A percentile compares a stretch with the other conserved stretches of the same genome.
phyloP scores from a whole-genome alignment of 345 rosid genomes.

The Sapria himalayana region DNA sequence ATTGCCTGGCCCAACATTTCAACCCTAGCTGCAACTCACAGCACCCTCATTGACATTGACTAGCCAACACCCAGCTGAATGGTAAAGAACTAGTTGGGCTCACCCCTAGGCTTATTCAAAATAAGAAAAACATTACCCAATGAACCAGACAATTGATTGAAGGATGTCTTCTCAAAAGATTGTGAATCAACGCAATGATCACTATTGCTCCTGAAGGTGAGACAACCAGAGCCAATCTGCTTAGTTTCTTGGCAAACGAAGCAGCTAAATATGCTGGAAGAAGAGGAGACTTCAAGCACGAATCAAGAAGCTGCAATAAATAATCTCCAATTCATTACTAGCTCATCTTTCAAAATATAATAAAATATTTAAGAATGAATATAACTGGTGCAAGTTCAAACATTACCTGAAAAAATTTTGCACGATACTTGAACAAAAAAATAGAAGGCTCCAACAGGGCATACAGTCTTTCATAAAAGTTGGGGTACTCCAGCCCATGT shows the following conservation, averaged over 20 bases:
- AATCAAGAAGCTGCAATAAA: conserved; percentile 67
- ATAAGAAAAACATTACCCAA: no score
- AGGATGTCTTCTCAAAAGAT: conserved; percentile 75
- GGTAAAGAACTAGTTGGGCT: no score
- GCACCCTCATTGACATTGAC: no score
- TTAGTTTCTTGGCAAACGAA: conserved; percentile 73
- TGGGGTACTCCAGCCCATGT: conserved; percentile 77
- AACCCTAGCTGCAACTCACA: no score
- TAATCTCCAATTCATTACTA: no score
- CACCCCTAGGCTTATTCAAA: no score
- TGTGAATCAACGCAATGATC: conserved; percentile 64
- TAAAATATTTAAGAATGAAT: background rate
- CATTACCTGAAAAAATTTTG: conserved; percentile 75
- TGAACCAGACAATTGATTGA: conserved; percentile 87
- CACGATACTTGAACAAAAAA: conserved; percentile 76
- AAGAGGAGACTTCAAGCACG: conserved; percentile 83
- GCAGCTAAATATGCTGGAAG: conserved; percentile 97
- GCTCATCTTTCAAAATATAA: background rate
- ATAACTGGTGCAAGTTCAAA: background rate
- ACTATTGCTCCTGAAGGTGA: conserved; percentile 79
- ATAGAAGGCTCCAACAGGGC: conserved; percentile 58
- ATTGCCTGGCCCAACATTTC: no score
- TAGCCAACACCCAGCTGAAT: no score
- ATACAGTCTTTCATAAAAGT: conserved; percentile 74
- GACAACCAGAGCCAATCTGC: conserved; percentile 50